Base-by-base conservation (phyloP, 176 grass and related monocot species). In the Bothriochloa decipiens region DNA sequence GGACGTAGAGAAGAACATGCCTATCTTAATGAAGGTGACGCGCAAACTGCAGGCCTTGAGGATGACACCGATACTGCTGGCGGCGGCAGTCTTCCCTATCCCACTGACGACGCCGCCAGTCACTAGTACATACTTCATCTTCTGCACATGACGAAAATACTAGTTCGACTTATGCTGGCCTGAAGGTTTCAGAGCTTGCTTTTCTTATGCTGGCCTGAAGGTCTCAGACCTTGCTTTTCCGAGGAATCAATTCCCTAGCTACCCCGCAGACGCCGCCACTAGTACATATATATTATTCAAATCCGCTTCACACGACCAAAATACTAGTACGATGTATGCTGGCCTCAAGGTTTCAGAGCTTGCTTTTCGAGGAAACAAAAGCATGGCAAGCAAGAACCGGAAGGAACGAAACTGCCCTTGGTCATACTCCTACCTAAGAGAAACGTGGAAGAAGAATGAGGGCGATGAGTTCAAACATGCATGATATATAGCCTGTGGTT, bases 41-140 rank as follows among this genome's bases (percentile, higher is more conserved):
- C 87, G 87, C 42, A 89, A 69, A 50, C 76, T 82, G 70, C 87
- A 85, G 15, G 82, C 75, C 82, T 85, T 89, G 73, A 85, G 87
- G 20, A 89, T 61, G 69, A 85, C 81, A 40, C 82, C 87, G 74
- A 89, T 80, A 46, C 82, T 89, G 77, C 82, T 85, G n/a, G 87
- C 87, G 35, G 87, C 80, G 42, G 81, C 77, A 41, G 82, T 83
- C 76, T 89, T 89, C 6, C 87, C 87, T 68, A 89, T 76, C 7
- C 82, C 75, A 49, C 82, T 81, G 81, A 58, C 55, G 55, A 7
- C 55, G 18, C 55, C 55, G 55, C 55, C 22, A 58, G 20, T 58
- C 55, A 58, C 55, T 58, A 58, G 7, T 23, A 58, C 55, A 52
- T 52, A 52, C 55, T 58, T 58, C 55, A 58, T 58, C 55, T 58